These are phyloP conservation scores for Aechmea fasciata DNA, from an alignment of 176 grass and related monocot species.

Conservation along the genomic window DNA sequence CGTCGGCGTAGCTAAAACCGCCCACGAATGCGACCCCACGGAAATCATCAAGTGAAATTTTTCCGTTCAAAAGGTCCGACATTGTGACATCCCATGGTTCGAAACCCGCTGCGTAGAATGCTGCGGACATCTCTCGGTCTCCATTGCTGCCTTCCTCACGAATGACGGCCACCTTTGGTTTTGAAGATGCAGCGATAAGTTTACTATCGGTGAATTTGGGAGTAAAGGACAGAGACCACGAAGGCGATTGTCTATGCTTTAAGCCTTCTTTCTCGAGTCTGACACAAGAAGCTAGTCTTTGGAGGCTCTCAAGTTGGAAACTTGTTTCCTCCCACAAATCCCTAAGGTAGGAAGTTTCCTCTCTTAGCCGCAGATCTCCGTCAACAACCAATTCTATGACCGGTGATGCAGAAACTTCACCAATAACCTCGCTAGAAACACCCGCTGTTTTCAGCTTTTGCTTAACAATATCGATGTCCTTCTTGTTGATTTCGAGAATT, in stretches of 20 bases:
- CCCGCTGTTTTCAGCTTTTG: constrained; percentile 55
- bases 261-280: constrained; percentile 79
- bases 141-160: constrained; percentile 95
- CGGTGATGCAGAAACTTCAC: constrained; percentile 51
- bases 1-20: constrained; percentile 91
- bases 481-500: constrained; percentile 45
- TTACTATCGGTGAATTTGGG: constrained; percentile 53
- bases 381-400: constrained; percentile 53
- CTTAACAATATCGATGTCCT: constrained; percentile 36
- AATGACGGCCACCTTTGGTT: constrained; percentile 89
- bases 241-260: constrained; percentile 44
- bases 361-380: constrained; percentile 43
- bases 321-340: constrained; percentile 92
- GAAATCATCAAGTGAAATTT: constrained; percentile 47
- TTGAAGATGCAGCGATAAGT: constrained; percentile 39
- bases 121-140: constrained; percentile 82
- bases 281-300: constrained; percentile 73
- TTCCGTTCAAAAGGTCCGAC: constrained; percentile 49
- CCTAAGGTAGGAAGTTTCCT: constrained; percentile 61
- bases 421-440: constrained; percentile 49
- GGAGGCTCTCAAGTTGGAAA: constrained; percentile 74
- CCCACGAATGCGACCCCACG: constrained; percentile 82
- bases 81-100: constrained; percentile 90
- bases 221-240: constrained; percentile 62
- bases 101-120: constrained; percentile 75